Evolutionary conservation across 2,329 filamentous ascomycete species (phyloP).

Genomic region (Alternaria consortialis): DNA sequence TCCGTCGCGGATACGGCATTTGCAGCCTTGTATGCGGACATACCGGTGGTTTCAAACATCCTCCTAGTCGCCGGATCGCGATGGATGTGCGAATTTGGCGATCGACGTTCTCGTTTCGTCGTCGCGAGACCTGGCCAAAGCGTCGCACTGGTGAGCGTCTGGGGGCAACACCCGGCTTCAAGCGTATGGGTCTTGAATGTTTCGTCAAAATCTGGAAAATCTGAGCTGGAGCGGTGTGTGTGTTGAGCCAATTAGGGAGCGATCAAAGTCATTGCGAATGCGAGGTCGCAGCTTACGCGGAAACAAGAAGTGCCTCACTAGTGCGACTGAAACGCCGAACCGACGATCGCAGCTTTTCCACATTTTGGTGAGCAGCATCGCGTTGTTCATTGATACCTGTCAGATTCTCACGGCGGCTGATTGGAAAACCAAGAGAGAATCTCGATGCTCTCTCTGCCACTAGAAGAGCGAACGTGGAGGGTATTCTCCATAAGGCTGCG

Average conservation of each 20-base stretch:
- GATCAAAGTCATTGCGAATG: not conserved
- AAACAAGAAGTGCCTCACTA: slow-evolving; percentile 8
- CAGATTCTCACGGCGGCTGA: not conserved
- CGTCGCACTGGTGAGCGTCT: slow-evolving; percentile 7
- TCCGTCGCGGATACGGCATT: not conserved
- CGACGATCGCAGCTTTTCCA: not conserved
- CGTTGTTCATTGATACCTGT: not conserved
- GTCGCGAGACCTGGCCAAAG: not conserved
- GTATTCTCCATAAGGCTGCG: slow-evolving; percentile 16
- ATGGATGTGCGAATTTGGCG: slow-evolving; percentile 3
- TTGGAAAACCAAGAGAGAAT: not conserved
- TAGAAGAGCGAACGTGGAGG: not conserved
- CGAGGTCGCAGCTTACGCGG: not conserved
- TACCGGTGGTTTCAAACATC: not conserved
- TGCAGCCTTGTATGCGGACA: not conserved
- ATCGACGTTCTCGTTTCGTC: slow-evolving; percentile 3
- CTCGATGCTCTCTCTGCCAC: not conserved
- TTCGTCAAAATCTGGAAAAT: not conserved
- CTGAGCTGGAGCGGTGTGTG: not conserved
- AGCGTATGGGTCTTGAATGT: not conserved
- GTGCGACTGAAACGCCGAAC: not conserved
- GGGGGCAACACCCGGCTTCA: not conserved
- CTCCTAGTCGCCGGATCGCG: slow-evolving; percentile 2
- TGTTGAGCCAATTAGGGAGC: not conserved
- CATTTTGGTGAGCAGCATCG: not conserved